Percentiles rank a stretch among this genome's conserved stretches.
Conservation (phyloP, 805 yeast genomes). For the Yamadazyma tumulicola region DNA sequence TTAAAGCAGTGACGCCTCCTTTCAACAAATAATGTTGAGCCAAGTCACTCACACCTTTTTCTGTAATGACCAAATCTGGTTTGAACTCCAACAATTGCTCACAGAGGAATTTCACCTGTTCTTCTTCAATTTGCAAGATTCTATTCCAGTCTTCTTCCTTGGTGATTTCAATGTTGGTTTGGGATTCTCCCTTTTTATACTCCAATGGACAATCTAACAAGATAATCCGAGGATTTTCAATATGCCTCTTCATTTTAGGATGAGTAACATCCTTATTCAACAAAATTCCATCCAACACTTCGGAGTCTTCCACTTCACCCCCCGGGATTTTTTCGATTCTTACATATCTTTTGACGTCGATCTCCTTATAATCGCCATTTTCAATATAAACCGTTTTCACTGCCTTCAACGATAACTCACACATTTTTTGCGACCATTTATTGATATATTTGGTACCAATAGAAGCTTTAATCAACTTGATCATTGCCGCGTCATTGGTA, state of each 20-base stretch:
- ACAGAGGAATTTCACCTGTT: slow-evolving; percentile 85
- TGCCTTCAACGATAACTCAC: slow-evolving; percentile 80
- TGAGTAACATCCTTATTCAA: slow-evolving; percentile 97
- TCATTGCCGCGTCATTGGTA: slow-evolving; percentile 81
- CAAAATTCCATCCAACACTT: slow-evolving; percentile 86
- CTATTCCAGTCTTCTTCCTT: slow-evolving; percentile 97
- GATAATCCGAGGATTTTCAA: slow-evolving; percentile 85
- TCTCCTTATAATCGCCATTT: slow-evolving; percentile 64
- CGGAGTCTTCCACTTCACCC: slow-evolving; percentile 89
- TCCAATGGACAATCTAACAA: slow-evolving; percentile 95
- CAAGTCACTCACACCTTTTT: slow-evolving; percentile 95
- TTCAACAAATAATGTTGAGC: slow-evolving; percentile 95
- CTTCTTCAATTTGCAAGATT: slow-evolving; percentile 94
- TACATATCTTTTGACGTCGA: slow-evolving; percentile 89
- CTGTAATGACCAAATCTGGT: slow-evolving; percentile 94
- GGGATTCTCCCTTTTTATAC: slow-evolving; percentile 98
- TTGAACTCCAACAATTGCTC: slow-evolving; percentile 78
- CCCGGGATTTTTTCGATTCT: slow-evolving; percentile 97
- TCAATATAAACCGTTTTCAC: slow-evolving; percentile 76
- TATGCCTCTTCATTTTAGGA: slow-evolving; percentile 91
- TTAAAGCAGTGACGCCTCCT: slow-evolving; percentile 87
- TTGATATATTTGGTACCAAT: slow-evolving; percentile 95
- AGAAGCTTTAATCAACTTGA: slow-evolving; percentile 79
- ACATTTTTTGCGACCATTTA: slow-evolving; percentile 90
- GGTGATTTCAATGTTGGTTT: slow-evolving; percentile 94